Conservation (phyloP, 768 basidiomycete genomes). For the Suillus clintonianus region DNA sequence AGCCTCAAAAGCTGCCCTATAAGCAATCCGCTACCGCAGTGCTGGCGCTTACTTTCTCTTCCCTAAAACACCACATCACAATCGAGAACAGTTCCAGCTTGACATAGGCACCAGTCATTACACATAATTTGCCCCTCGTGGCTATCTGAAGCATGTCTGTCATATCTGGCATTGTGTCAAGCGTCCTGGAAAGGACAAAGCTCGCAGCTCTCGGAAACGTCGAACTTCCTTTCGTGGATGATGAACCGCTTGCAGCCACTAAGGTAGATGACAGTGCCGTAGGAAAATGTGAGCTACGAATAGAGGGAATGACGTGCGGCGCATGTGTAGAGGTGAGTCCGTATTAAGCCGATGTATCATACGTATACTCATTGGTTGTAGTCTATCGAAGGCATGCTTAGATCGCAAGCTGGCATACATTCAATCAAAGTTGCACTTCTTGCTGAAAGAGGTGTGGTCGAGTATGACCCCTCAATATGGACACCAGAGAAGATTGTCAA, state of each 20-base stretch:
- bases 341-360: not conserved
- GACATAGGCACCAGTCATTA: not conserved
- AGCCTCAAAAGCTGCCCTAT: not conserved
- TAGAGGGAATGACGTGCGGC: conserved; percentile 91
- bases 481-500: conserved; percentile 73
- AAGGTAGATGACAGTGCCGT: conserved; percentile 22
- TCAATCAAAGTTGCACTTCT: conserved; percentile 95
- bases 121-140: not conserved
- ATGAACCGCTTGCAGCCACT: conserved; percentile 26
- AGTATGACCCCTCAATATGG: conserved; percentile 88
- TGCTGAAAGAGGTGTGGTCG: conserved; percentile 89
- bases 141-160: conserved; percentile 3
- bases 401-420: conserved; percentile 83
- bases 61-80: not conserved
- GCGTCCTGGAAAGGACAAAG: conserved; percentile 11
- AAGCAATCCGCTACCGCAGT: not conserved
- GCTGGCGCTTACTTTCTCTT: not conserved
- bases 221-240: conserved; percentile 16
- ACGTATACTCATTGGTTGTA: conserved; percentile 24
- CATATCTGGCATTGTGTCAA: conserved; percentile 3
- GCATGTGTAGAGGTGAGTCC: conserved; percentile 79
- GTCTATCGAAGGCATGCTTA: conserved; percentile 85
- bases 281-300: conserved; percentile 73
- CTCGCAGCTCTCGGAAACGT: conserved; percentile 8
- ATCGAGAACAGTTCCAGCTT: not conserved